Percentiles rank a stretch among this genome's conserved stretches.
These are phyloP conservation scores for Tarenaya hassleriana DNA, from an alignment of 345 rosid species.

Conservation along the genomic window DNA sequence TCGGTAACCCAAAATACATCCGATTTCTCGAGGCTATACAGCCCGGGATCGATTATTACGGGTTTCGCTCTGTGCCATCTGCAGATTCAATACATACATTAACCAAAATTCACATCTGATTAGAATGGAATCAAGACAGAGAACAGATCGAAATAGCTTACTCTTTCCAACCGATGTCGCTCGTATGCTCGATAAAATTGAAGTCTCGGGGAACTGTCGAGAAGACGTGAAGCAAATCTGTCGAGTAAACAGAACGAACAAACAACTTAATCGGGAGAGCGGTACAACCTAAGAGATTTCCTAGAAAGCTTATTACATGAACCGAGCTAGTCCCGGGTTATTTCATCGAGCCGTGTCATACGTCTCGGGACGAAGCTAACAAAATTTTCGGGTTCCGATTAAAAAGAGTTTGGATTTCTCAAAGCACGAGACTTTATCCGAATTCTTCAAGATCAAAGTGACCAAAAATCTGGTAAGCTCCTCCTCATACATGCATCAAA, in stretches of 20 bases:
- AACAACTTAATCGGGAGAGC: no score
- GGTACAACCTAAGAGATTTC: no score
- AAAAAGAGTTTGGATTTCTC: no score
- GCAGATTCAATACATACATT: conserved; percentile 9
- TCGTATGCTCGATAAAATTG: conserved; percentile 82
- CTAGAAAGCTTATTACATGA: no score
- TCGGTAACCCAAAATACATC: conserved; percentile 59
- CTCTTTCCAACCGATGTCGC: conserved; percentile 91
- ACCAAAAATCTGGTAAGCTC: no score
- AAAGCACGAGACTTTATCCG: no score
- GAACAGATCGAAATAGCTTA: conserved; percentile 28
- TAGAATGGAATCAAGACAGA: background rate
- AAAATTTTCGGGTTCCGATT: no score
- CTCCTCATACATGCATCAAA: no score
- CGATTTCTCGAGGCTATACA: conserved; percentile 45
- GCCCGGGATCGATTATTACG: conserved; percentile 63
- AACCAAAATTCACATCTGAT: conserved; percentile 4
- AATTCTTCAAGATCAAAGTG: no score
- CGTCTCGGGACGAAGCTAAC: no score
- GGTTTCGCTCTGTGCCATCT: conserved; percentile 67
- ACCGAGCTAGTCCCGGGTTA: no score
- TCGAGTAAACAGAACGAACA: conserved; percentile 2
- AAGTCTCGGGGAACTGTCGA: conserved; percentile 50
- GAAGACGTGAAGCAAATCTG: conserved; percentile 66
- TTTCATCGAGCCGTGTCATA: no score